These are phyloP conservation scores for Hyaloscypha variabilis DNA, from an alignment of 495 filamentous ascomycete species.

Conservation along the genomic window DNA sequence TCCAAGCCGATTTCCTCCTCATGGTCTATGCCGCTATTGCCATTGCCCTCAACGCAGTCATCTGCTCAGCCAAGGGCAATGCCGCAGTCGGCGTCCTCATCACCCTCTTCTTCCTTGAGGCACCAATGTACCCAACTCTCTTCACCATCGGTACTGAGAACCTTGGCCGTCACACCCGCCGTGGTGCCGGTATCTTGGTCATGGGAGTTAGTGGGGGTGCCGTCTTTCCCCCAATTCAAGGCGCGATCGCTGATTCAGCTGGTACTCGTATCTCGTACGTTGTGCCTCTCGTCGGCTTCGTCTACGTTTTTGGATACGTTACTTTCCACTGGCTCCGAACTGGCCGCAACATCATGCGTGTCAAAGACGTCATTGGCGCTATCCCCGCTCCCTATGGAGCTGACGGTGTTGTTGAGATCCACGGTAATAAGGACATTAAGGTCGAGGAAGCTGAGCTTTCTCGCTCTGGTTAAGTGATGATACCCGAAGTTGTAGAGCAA, in stretches of 20 bases:
- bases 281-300: conserved; percentile 38
- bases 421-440: conserved; percentile 11
- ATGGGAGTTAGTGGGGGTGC: conserved; percentile 67
- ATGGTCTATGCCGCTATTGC: conserved; percentile 49
- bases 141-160: conserved; percentile 68
- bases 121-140: conserved; percentile 70
- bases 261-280: conserved; percentile 52
- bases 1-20: conserved; percentile 57
- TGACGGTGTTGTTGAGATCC: conserved; percentile 12
- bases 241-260: conserved; percentile 58
- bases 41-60: conserved; percentile 59
- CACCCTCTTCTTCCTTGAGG: conserved; percentile 69
- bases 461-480: conserved; percentile 8
- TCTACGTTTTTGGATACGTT: conserved; percentile 36
- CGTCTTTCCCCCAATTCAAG: conserved; percentile 65
- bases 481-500: not conserved
- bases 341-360: conserved; percentile 24
- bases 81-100: conserved; percentile 63
- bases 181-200: conserved; percentile 63
- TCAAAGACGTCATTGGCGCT: conserved; percentile 23
- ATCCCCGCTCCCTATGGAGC: conserved; percentile 2
- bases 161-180: conserved; percentile 70
- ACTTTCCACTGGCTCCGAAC: conserved; percentile 32
- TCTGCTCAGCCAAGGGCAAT: conserved; percentile 54
- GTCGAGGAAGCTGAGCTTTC: conserved; percentile 25